Evolutionary conservation across 164 flowering plant genomes (phyloP).

Genomic region (Piper betle): DNA sequence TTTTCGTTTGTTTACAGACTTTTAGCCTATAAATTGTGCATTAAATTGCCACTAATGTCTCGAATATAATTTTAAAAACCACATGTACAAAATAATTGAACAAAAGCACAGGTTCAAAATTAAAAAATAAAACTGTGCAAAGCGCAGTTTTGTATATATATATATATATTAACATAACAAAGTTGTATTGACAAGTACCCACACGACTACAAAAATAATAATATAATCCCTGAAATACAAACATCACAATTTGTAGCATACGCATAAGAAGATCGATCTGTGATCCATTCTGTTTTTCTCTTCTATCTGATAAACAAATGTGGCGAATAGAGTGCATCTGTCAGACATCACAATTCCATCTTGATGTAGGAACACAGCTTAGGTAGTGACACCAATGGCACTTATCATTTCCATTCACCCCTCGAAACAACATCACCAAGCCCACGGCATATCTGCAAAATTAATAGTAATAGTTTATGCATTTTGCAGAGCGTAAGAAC

Average conservation of each 20-base stretch:
- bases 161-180: too few species aligned
- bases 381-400: slow-evolving; percentile 83
- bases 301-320: not conserved
- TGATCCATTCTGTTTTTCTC: not conserved
- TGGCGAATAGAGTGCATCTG: too few species aligned
- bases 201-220: not conserved
- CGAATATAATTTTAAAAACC: too few species aligned
- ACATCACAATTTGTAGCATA: not conserved
- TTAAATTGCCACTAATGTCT: too few species aligned
- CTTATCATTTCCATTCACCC: slow-evolving; percentile 48
- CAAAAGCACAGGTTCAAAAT: too few species aligned
- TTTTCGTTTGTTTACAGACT: too few species aligned
- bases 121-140: too few species aligned
- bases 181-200: not conserved
- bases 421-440: slow-evolving; percentile 67
- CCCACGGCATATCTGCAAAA: slow-evolving; percentile 45
- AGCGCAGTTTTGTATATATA: too few species aligned
- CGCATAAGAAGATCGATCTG: not conserved
- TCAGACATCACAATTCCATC: slow-evolving; percentile 36
- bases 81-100: too few species aligned
- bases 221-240: not conserved
- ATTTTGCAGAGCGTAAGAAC: too few species aligned
- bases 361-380: slow-evolving; percentile 65
- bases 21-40: too few species aligned
- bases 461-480: not conserved